A percentile compares a stretch with the other conserved stretches of the same genome.
phyloP scores from a whole-genome alignment of 768 basidiomycete genomes.

The Boletus huronensis region DNA sequence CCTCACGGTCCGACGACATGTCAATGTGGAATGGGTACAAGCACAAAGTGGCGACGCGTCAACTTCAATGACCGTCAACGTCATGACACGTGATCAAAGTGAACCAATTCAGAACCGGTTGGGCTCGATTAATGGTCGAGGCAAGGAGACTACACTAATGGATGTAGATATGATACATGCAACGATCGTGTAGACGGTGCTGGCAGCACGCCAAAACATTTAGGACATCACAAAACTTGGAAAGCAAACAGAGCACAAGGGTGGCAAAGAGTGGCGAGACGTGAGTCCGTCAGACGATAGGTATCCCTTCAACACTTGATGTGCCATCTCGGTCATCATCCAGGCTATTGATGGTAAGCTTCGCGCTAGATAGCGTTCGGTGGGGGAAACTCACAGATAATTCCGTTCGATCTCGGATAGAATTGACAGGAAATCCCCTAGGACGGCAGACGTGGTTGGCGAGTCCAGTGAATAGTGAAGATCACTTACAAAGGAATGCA shows the following conservation, averaged over 20 bases:
- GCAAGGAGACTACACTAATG: background rate
- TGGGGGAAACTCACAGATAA: conserved; percentile 58
- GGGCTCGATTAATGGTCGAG: background rate
- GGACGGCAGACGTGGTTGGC: conserved; percentile 1
- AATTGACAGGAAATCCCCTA: conserved; percentile 92
- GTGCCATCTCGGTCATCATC: conserved; percentile 40
- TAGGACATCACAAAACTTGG: background rate
- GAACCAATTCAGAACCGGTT: background rate
- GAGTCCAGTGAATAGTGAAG: background rate
- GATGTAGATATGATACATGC: background rate
- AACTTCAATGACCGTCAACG: too few relatives aligned
- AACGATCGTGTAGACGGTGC: background rate
- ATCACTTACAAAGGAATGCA: conserved; percentile 71
- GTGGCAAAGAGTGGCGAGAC: background rate
- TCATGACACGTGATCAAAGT: conserved; percentile 18
- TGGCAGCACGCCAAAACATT: background rate
- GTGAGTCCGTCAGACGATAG: conserved; percentile 14
- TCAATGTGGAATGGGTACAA: background rate
- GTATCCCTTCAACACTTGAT: conserved; percentile 56
- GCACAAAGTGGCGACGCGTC: background rate
- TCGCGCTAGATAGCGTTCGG: background rate
- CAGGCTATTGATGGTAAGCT: conserved; percentile 41
- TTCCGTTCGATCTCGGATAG: conserved; percentile 89
- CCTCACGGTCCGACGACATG: conserved; percentile 25
- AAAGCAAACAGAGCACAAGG: background rate